Conservation (phyloP, 345 rosid genomes). For the Cardamine resedifolia region DNA sequence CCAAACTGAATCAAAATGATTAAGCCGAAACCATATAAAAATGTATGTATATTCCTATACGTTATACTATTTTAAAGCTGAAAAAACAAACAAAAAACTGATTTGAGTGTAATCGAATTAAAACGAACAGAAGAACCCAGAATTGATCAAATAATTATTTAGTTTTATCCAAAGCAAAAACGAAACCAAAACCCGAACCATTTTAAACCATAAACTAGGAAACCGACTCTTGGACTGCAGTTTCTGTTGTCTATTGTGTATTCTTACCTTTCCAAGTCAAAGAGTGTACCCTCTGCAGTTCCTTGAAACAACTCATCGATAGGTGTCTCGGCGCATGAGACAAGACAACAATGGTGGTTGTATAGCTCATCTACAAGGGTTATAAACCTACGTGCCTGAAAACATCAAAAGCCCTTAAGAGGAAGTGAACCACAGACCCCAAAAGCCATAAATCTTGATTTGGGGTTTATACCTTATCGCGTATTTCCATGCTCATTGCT, state of each 20-base stretch:
- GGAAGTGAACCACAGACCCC: background rate
- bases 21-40: background rate
- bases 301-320: slow-evolving; percentile 94
- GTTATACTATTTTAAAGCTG: too few relatives aligned
- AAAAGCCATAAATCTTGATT: slow-evolving; percentile 4
- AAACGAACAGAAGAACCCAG: too few relatives aligned
- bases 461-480: slow-evolving; percentile 65
- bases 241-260: background rate
- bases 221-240: background rate
- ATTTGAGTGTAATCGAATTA: background rate
- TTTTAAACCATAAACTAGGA: background rate
- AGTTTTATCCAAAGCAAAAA: too few relatives aligned
- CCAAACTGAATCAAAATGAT: background rate
- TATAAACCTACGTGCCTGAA: slow-evolving; percentile 93
- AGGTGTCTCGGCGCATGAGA: slow-evolving; percentile 67
- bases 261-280: slow-evolving; percentile 78
- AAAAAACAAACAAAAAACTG: too few relatives aligned
- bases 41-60: background rate
- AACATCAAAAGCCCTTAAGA: slow-evolving; percentile 6
- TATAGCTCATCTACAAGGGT: slow-evolving; percentile 90
- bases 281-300: slow-evolving; percentile 88
- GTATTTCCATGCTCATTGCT: slow-evolving; percentile 78
- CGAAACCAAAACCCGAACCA: background rate
- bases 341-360: slow-evolving; percentile 85
- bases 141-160: too few relatives aligned